Percentiles rank a stretch among this genome's conserved stretches.
Evolutionary conservation across 768 basidiomycete genomes (phyloP).

Genomic region (Trametes maxima): DNA sequence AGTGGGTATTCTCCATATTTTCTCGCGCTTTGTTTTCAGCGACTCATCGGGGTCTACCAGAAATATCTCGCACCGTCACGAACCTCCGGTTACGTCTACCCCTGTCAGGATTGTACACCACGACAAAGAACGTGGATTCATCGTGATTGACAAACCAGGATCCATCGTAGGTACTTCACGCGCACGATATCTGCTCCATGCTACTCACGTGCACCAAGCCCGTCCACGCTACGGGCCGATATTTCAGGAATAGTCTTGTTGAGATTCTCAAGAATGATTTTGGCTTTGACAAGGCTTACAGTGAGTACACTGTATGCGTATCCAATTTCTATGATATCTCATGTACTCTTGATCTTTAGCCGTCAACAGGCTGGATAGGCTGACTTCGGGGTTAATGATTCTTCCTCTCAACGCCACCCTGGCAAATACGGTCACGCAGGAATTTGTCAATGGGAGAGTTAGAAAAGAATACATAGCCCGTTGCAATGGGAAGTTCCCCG

Average conservation of each 20-base stretch:
- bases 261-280: constrained; percentile 86
- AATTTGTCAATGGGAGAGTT: constrained; percentile 82
- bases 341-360: constrained; percentile 50
- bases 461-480: constrained; percentile 93
- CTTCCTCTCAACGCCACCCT: constrained; percentile 72
- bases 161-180: constrained; percentile 74
- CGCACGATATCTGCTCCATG: background rate
- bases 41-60: constrained; percentile 39
- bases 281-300: constrained; percentile 78
- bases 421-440: constrained; percentile 70
- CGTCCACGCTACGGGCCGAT: constrained; percentile 91
- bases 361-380: constrained; percentile 89
- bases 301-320: constrained; percentile 42
- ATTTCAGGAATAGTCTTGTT: constrained; percentile 84
- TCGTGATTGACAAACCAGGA: constrained; percentile 96
- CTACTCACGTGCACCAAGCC: constrained; percentile 52
- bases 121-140: constrained; percentile 78
- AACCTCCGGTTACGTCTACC: constrained; percentile 88
- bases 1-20: constrained; percentile 52
- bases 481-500: constrained; percentile 82
- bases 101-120: constrained; percentile 80
- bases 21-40: background rate
- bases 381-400: constrained; percentile 96
- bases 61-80: constrained; percentile 95
- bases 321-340: background rate